Conservation (phyloP, 2,329 filamentous ascomycete genomes). For the Sporothrix protearum region DNA sequence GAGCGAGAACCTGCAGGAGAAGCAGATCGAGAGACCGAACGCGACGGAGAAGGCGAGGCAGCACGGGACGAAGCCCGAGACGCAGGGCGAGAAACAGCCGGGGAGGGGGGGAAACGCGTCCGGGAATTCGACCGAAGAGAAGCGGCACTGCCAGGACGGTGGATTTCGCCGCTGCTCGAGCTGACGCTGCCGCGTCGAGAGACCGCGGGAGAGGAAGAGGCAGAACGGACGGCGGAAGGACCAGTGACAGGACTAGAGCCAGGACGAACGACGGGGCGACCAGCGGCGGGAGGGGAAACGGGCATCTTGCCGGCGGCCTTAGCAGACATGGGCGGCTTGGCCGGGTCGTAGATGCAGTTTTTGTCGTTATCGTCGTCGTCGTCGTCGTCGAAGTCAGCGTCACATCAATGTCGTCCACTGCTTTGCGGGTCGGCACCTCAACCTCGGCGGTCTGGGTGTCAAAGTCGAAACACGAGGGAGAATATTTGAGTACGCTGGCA, state of each 20-base stretch:
- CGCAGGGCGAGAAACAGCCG: too few relatives aligned
- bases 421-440: background rate
- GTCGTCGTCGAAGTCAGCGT: background rate
- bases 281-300: background rate
- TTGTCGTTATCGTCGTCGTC: background rate
- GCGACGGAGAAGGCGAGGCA: background rate
- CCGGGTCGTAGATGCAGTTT: too few relatives aligned
- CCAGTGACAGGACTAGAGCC: background rate
- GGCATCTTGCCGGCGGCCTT: background rate
- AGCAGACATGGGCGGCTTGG: background rate
- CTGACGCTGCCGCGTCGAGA: background rate
- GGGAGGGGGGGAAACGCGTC: too few relatives aligned
- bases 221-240: background rate
- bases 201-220: background rate
- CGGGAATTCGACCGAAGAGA: background rate
- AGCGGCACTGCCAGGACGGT: background rate
- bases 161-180: too few relatives aligned
- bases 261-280: background rate
- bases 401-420: background rate
- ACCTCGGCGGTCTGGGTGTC: background rate
- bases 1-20: too few relatives aligned
- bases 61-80: background rate
- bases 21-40: too few relatives aligned
- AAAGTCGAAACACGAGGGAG: background rate
- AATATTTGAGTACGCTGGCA: background rate